Base-by-base conservation (phyloP, 2,329 filamentous ascomycete genomes). In the Elsinoe necatrix region DNA sequence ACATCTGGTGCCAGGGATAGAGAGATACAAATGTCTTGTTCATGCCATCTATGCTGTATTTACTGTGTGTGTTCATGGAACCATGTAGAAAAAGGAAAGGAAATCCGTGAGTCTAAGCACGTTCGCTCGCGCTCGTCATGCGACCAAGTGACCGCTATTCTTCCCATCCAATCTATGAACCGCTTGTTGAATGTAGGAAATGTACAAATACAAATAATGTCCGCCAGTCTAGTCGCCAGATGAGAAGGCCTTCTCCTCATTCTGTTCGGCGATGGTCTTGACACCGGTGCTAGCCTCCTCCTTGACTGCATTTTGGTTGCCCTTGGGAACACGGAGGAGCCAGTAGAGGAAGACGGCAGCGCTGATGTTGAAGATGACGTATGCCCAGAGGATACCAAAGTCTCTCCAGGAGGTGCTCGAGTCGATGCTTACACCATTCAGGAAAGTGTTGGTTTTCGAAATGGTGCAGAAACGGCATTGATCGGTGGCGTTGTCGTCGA, bases 251-350 rank as follows among this genome's bases (percentile, higher is more conserved):
- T 56, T 56, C 41, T 56, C 54, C n/a, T 47, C 54, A 18, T 56
- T 34, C 23, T 61, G 51, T 55, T 95, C 51, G 82, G 97, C 51
- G 93, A 93, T 65, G 93, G 93, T 1, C 98, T 98, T 65, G 93
- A 98, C 73, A 93, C 91, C 1, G 86, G 93, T 1, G 80, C 96
- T 31, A 89, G 87, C 43, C 87, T 97, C 71, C 79, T 98, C 59
- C 85, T 31, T 56, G 39, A 45, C 41, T 11, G 29, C 41, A 34
- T 56, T 56, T 18, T 74, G 14, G 64, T 73, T 73, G 7, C 66
- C 65, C 69, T 75, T 77, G 4, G 78, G 79, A 61, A 81, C 75
- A n/a, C 79, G 69, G 18, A 73, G 64, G 39, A 80, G 64, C 76
- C 77, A 81, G 66, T 82, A 81, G 18, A 82, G 63, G 39, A 72